Percentiles rank a stretch among this genome's conserved stretches.
phyloP scores from a whole-genome alignment of 306 rosid genomes.

The Cyclanthera cordifolia region DNA sequence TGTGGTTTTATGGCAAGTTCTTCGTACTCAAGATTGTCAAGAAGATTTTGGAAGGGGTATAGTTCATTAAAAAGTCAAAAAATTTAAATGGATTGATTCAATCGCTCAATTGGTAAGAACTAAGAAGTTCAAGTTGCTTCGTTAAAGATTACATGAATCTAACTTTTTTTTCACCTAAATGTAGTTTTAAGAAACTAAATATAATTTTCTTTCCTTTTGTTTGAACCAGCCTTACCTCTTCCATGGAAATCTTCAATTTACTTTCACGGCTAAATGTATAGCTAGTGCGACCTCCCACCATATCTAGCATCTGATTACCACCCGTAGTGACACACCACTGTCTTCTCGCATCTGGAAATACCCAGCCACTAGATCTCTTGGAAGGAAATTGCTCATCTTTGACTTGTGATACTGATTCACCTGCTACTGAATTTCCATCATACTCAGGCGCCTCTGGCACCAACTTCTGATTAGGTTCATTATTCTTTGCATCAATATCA shows the following conservation, averaged over 20 bases:
- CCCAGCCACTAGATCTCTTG: constrained; percentile 42
- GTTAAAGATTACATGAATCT: neutral
- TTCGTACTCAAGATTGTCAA: neutral
- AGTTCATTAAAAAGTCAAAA: neutral
- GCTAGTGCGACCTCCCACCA: constrained; percentile 19
- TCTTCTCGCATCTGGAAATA: constrained; percentile 38
- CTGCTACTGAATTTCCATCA: constrained; percentile 14
- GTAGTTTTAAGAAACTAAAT: constrained; percentile 1
- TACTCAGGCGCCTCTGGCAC: constrained; percentile 11
- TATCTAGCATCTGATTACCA: constrained; percentile 29
- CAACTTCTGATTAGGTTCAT: constrained; percentile 10
- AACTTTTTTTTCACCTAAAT: neutral
- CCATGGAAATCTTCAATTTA: constrained; percentile 22
- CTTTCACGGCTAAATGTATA: constrained; percentile 22
- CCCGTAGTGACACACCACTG: constrained; percentile 40
- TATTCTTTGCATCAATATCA: constrained; percentile 23
- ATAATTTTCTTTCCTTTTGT: no score
- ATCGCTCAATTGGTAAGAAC: neutral
- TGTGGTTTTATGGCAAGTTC: neutral
- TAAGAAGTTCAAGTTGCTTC: neutral
- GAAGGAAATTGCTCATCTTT: constrained; percentile 14
- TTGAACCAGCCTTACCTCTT: constrained; percentile 33
- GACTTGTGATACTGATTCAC: constrained; percentile 16
- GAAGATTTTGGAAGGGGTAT: neutral
- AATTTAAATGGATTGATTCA: neutral